Evolutionary conservation across 768 basidiomycete species (phyloP).

Genomic region (Candolleomyces eurysporus): DNA sequence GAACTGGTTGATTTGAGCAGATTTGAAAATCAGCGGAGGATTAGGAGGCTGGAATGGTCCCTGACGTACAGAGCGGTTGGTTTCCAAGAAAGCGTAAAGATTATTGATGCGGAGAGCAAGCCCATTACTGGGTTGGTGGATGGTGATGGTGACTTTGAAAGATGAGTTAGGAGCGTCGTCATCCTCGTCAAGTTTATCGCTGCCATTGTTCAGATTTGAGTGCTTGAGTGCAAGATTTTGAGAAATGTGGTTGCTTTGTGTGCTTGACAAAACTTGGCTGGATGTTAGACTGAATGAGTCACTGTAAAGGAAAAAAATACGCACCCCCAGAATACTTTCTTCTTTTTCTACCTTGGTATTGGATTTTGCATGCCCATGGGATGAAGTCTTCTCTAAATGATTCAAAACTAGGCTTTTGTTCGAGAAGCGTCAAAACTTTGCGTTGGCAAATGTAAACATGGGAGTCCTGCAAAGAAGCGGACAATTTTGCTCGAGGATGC

Average conservation of each 20-base stretch:
- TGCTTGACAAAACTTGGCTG: neutral
- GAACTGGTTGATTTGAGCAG: conserved; percentile 35
- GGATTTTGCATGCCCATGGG: conserved; percentile 88
- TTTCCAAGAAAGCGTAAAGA: conserved; percentile 71
- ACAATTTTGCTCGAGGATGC: conserved; percentile 68
- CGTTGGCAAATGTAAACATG: conserved; percentile 89
- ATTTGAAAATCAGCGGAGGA: neutral
- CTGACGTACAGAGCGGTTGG: conserved; percentile 69
- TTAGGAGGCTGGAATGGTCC: neutral
- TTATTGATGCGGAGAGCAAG: conserved; percentile 75
- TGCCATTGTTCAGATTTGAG: conserved; percentile 43
- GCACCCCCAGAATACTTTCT: conserved; percentile 59
- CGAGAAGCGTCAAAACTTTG: conserved; percentile 68
- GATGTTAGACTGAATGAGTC: too few relatives aligned
- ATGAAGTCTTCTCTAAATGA: conserved; percentile 89
- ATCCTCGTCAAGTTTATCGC: conserved; percentile 5
- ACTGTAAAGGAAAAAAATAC: conserved; percentile 4
- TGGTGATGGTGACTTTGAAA: conserved; percentile 62
- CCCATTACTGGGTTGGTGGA: conserved; percentile 53
- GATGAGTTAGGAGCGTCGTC: conserved; percentile 29
- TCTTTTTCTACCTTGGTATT: conserved; percentile 64
- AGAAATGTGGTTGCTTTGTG: conserved; percentile 37
- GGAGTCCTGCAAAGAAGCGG: conserved; percentile 72
- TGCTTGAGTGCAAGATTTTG: conserved; percentile 56
- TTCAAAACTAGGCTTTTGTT: conserved; percentile 67